These are phyloP conservation scores for Chalara sp. DNA, from an alignment of 2,329 filamentous ascomycete genomes.

Conservation along the genomic window DNA sequence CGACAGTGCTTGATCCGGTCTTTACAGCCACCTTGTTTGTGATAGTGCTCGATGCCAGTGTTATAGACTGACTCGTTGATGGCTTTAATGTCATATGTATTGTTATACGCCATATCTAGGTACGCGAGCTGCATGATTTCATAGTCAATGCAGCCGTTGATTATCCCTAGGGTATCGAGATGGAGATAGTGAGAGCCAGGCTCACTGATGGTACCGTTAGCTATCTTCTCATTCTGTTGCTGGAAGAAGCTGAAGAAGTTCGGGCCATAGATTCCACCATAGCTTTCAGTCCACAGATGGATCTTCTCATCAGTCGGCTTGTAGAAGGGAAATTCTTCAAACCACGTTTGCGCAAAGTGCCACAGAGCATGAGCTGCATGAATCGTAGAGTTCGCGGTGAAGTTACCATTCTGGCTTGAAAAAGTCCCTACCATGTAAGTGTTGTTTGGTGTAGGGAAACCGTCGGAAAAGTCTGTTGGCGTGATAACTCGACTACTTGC, in stretches of 20 bases:
- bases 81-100: no score
- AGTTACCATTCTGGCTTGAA: not conserved
- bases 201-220: not conserved
- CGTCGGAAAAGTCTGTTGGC: not conserved
- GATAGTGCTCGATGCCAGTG: no score
- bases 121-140: slow-evolving; percentile 39
- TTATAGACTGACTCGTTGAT: no score
- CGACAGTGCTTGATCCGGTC: no score
- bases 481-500: not conserved
- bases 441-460: not conserved
- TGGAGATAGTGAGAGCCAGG: slow-evolving; percentile 37
- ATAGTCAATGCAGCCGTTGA: slow-evolving; percentile 61
- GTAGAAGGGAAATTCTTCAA: slow-evolving; percentile 54
- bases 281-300: slow-evolving; percentile 40
- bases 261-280: slow-evolving; percentile 50
- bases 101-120: slow-evolving; percentile 10
- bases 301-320: slow-evolving; percentile 44
- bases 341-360: slow-evolving; percentile 50
- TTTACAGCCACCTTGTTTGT: no score
- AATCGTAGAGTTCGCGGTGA: slow-evolving; percentile 33
- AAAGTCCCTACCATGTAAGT: not conserved
- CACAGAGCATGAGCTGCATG: slow-evolving; percentile 41
- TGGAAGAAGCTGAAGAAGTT: not conserved
- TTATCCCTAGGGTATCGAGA: slow-evolving; percentile 56
- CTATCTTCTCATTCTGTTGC: not conserved